Evolutionary conservation across 2,329 filamentous ascomycete genomes (phyloP).

Genomic region (Aspergillus quadricinctus): DNA sequence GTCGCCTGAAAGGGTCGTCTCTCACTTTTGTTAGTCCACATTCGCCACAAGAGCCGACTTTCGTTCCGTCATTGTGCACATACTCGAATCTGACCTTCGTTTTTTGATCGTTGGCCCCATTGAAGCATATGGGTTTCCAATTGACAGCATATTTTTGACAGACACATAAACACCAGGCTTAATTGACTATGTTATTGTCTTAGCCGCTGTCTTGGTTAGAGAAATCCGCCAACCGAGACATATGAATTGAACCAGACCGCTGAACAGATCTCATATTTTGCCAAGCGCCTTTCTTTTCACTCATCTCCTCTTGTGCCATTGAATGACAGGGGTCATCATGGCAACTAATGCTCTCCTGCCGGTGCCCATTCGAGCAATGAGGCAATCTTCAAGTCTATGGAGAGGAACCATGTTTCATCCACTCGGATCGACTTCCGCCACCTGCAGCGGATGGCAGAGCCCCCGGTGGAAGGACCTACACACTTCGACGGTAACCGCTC

Average conservation of each 20-base stretch:
- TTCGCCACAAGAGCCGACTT: not conserved
- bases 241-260: not conserved
- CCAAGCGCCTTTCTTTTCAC: not conserved
- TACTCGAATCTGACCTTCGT: not conserved
- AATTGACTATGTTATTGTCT: not conserved
- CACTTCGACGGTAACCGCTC: constrained; percentile 5
- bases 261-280: not conserved
- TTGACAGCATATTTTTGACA: not conserved
- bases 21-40: not conserved
- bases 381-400: constrained; percentile 4
- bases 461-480: not conserved
- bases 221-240: not conserved
- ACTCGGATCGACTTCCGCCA: not conserved
- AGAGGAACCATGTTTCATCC: not conserved
- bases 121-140: not conserved
- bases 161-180: not conserved
- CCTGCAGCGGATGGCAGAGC: constrained; percentile 3
- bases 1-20: not conserved
- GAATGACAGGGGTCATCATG: constrained; percentile 7
- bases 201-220: not conserved
- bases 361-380: constrained; percentile 8
- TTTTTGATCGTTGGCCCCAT: not conserved
- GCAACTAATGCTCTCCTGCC: constrained; percentile 8
- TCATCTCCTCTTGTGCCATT: not conserved
- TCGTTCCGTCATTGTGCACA: not conserved